Evolutionary conservation across 2,329 filamentous ascomycete species (phyloP), one percentile per base, ranked within the genome.

Genomic region (Proliferodiscus dingleyae): DNA sequence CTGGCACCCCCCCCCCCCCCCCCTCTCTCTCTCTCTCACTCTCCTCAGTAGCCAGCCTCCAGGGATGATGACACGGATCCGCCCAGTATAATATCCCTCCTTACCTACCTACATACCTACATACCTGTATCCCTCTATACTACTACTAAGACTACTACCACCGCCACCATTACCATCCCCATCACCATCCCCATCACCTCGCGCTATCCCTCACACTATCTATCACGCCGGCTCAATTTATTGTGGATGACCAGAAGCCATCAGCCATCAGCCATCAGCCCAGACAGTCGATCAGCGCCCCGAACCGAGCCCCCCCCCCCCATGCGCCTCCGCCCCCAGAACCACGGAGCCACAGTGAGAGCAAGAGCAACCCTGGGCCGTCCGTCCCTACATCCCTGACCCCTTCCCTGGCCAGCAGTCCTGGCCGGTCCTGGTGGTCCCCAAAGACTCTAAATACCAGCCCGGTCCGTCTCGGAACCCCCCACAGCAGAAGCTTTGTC

Each of bases 381-480:
- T 16, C 18, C 9, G 24, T 30, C n/a, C 22, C 34, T 37, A 21
- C 8, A 40, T 19, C 24, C 24, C 24, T 40, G 36, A 37, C 23
- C 24, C 32, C 24, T 40, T 7, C 37, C 15, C n/a, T 30, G 30
- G 37, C 28, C 18, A 30, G 24, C 29, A 40, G 37, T 16, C 24
- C n/a, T n/a, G n/a, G n/a, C n/a, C n/a, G n/a, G n/a, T n/a, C n/a
- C n/a, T n/a, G n/a, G n/a, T n/a, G n/a, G n/a, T n/a, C n/a, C 22
- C 37, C 37, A 40, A 29, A 28, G 23, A 30, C 37, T 40, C 24
- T 40, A 40, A 40, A 40, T 40, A 40, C 34, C 29, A 32, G 29
- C 7, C 29, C 29, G 9, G 8, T n/a, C 34, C 34, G 34, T 37
- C 10, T 37, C 19, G 19, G 29, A 37, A 21, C 21, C 37, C 37